A percentile compares a stretch with the other conserved stretches of the same genome.
phyloP scores from a whole-genome alignment of 371 early-diverging fungal species.

The Mortierella polycephala region DNA sequence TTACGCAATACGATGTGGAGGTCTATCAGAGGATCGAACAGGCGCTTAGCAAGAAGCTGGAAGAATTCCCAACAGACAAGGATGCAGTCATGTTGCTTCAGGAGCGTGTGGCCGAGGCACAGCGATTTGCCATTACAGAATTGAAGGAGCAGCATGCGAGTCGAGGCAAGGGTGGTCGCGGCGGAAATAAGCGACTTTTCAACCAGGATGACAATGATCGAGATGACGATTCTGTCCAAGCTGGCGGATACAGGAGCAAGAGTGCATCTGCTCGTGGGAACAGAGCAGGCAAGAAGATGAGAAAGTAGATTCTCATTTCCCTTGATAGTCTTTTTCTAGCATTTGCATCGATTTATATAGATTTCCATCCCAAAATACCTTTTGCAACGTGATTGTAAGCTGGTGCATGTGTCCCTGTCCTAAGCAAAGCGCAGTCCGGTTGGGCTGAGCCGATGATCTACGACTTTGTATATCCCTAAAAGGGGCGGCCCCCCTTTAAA shows the following conservation, averaged over 20 bases:
- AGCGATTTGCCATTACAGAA: slow-evolving; percentile 81
- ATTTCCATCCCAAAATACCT: no score
- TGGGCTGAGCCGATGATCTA: no score
- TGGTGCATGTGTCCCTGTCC: no score
- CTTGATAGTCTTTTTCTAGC: not conserved
- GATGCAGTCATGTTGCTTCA: slow-evolving; percentile 89
- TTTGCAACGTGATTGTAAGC: no score
- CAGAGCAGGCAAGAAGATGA: slow-evolving; percentile 52
- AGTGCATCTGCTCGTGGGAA: slow-evolving; percentile 49
- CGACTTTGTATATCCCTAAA: no score
- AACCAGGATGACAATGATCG: slow-evolving; percentile 65
- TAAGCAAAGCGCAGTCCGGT: no score
- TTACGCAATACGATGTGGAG: slow-evolving; percentile 98
- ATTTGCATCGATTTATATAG: not conserved
- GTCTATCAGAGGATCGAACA: slow-evolving; percentile 94
- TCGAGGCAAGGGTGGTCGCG: slow-evolving; percentile 54
- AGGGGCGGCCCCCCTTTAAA: no score
- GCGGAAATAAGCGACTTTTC: slow-evolving; percentile 65
- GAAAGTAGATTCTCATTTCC: slow-evolving; percentile 19
- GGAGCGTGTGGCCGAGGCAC: slow-evolving; percentile 94
- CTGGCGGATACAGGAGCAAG: slow-evolving; percentile 48
- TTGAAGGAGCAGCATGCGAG: slow-evolving; percentile 69
- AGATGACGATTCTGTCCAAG: slow-evolving; percentile 63
- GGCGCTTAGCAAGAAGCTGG: slow-evolving; percentile 87
- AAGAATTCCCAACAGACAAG: slow-evolving; percentile 82